Evolutionary conservation across 169 alveolate genomes (phyloP).

Genomic region (Plasmodium relictum): DNA sequence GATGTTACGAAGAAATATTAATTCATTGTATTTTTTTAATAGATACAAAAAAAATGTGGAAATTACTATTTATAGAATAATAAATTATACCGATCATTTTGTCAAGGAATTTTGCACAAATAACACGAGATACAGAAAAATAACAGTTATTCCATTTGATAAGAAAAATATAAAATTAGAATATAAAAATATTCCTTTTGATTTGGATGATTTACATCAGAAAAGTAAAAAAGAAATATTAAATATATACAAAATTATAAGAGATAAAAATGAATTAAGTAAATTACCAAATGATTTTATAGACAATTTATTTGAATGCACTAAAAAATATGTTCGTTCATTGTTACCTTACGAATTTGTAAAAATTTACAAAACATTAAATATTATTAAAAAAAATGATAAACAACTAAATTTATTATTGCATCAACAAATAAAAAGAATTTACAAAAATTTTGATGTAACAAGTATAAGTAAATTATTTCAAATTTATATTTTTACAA

Average conservation of each 20-base stretch:
- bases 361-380: conserved; percentile 43
- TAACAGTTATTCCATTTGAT: conserved; percentile 56
- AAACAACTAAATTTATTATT: conserved; percentile 34
- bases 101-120: not conserved
- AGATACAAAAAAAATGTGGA: not conserved
- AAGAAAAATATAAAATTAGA: conserved; percentile 2
- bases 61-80: not conserved
- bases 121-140: conserved; percentile 42
- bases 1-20: conserved; percentile 2
- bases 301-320: conserved; percentile 65
- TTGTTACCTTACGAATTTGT: conserved; percentile 64
- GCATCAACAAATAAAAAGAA: conserved; percentile 73
- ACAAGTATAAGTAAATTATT: conserved; percentile 61
- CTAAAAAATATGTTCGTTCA: conserved; percentile 61
- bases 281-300: conserved; percentile 59
- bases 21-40: conserved; percentile 1
- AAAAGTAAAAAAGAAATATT: conserved; percentile 54
- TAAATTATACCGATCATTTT: not conserved
- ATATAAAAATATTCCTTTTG: conserved; percentile 62
- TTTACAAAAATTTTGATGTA: conserved; percentile 52
- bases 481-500: conserved; percentile 34
- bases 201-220: conserved; percentile 23
- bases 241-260: conserved; percentile 34
- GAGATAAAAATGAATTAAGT: conserved; percentile 40
- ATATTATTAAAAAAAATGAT: conserved; percentile 34